Conservation (phyloP, 441 rosid genomes). For the Viola pubescens region DNA sequence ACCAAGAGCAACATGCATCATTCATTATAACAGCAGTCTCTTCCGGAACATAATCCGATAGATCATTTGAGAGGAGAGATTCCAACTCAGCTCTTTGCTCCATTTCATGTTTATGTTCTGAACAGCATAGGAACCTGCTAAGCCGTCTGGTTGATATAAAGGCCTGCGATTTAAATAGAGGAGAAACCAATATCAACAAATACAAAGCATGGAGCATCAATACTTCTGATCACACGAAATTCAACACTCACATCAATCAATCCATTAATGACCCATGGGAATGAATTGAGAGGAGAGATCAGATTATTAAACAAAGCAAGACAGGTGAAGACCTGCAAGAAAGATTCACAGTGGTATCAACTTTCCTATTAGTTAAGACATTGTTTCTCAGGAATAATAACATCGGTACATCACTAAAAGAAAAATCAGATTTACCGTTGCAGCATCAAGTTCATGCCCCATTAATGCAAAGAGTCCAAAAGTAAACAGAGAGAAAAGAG, state of each 20-base stretch:
- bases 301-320: slow-evolving; percentile 80
- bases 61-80: slow-evolving; percentile 23
- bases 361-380: slow-evolving; percentile 7
- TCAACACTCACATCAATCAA: slow-evolving; percentile 75
- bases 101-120: slow-evolving; percentile 33
- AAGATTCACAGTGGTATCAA: slow-evolving; percentile 19
- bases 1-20: slow-evolving; percentile 72
- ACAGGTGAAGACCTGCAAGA: slow-evolving; percentile 86
- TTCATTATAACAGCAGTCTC: slow-evolving; percentile 43
- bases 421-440: slow-evolving; percentile 42
- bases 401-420: too few species aligned
- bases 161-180: slow-evolving; percentile 39
- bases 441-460: slow-evolving; percentile 98
- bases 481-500: slow-evolving; percentile 80
- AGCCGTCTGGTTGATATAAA: slow-evolving; percentile 77
- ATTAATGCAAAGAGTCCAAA: slow-evolving; percentile 77
- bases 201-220: slow-evolving; percentile 9
- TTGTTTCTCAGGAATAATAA: neutral
- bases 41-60: slow-evolving; percentile 28
- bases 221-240: slow-evolving; percentile 11
- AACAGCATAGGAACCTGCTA: slow-evolving; percentile 70
- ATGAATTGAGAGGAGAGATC: slow-evolving; percentile 92
- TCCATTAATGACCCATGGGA: slow-evolving; percentile 98
- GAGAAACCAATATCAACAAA: slow-evolving; percentile 18
- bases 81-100: slow-evolving; percentile 21